These are phyloP conservation scores for Aspergillus sp. DNA, from an alignment of 2,329 filamentous ascomycete species.

Conservation along the genomic window DNA sequence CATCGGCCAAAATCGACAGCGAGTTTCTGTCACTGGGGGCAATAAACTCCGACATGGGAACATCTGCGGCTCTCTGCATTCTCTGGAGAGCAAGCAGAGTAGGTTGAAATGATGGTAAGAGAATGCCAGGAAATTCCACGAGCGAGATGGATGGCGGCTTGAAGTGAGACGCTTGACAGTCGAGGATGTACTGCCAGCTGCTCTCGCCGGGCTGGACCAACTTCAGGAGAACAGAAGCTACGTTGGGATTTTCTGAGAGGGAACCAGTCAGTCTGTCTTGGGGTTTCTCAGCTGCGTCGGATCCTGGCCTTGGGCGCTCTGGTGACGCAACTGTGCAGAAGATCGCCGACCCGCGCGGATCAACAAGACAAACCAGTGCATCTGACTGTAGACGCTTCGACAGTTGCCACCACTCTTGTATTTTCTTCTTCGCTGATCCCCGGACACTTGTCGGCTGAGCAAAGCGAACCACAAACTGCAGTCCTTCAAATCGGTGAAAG, in stretches of 20 bases:
- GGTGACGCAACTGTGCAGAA: constrained; percentile 31
- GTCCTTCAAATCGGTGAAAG: constrained; percentile 26
- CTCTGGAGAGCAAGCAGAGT: constrained; percentile 61
- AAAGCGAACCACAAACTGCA: constrained; percentile 26
- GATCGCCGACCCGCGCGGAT: constrained; percentile 23
- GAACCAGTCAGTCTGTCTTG: constrained; percentile 15
- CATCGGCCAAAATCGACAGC: constrained; percentile 21
- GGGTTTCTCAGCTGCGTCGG: neutral
- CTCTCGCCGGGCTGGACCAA: constrained; percentile 34
- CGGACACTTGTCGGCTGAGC: constrained; percentile 28
- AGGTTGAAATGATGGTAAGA: constrained; percentile 62
- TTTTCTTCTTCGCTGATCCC: constrained; percentile 11
- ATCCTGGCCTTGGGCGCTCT: constrained; percentile 8
- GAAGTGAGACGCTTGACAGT: constrained; percentile 10
- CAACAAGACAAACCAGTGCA: constrained; percentile 35
- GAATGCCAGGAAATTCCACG: constrained; percentile 65
- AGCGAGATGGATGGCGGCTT: constrained; percentile 38
- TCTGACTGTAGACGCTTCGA: constrained; percentile 36
- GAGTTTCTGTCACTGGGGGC: constrained; percentile 35
- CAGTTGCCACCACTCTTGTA: constrained; percentile 34
- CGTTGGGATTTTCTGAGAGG: constrained; percentile 31
- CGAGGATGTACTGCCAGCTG: constrained; percentile 24
- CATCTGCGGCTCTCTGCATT: constrained; percentile 49
- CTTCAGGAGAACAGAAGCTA: constrained; percentile 35
- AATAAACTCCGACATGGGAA: constrained; percentile 57